Conservation (phyloP, 331 rosid genomes). For the Dryas integrifolia region DNA sequence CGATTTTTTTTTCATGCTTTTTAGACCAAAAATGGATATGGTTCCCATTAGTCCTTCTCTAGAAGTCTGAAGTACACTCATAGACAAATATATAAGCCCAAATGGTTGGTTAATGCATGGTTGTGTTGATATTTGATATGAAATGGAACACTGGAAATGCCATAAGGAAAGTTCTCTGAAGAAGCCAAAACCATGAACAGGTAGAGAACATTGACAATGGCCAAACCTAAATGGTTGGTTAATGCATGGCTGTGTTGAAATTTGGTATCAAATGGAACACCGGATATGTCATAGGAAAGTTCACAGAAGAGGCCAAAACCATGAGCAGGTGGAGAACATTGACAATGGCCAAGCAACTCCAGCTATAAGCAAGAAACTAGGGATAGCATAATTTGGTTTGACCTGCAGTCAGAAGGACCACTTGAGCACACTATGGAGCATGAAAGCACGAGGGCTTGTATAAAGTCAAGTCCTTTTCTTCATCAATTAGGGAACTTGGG, state of each 20-base stretch:
- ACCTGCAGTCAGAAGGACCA: not conserved
- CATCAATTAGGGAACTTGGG: not conserved
- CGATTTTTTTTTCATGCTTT: too few species aligned
- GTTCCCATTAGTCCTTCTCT: constrained; percentile 26
- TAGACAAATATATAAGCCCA: too few species aligned
- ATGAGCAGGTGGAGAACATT: not conserved
- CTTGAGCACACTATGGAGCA: not conserved
- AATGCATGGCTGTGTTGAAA: not conserved
- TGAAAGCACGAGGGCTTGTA: not conserved
- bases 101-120: not conserved
- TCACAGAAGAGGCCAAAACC: not conserved
- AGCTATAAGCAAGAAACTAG: not conserved
- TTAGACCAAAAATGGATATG: too few species aligned
- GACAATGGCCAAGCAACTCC: not conserved
- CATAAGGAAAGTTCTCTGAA: not conserved
- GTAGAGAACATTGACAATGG: not conserved
- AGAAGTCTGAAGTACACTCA: not conserved
- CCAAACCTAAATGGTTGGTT: too few species aligned
- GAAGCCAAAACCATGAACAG: not conserved
- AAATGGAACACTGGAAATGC: not conserved
- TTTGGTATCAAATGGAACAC: not conserved
- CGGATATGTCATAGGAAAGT: not conserved
- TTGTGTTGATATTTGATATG: not conserved
- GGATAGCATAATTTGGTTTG: too few species aligned
- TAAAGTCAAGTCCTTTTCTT: not conserved